Base-by-base conservation (phyloP, 148 eudicot genomes). In the Amaranthus cruentus region DNA sequence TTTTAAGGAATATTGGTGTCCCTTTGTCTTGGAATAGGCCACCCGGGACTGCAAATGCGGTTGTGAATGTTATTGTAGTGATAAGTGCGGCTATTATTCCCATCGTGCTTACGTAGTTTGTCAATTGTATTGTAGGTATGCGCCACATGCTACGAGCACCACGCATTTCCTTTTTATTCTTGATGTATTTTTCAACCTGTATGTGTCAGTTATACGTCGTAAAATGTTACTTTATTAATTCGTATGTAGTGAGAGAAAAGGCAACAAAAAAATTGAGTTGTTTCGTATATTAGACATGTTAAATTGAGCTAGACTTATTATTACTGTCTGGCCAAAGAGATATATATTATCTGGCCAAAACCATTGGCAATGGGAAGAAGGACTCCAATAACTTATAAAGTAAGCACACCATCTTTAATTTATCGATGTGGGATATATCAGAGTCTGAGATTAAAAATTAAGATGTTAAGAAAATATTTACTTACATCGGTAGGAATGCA, bases 31-130 rank as follows among this genome's bases (percentile, higher is more conserved):
- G 46, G 14, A 52, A 15, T 10, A 62, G 14, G 4, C 69, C 79
- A 12, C 79, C 79, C 0, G 69, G 54, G 47, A 66, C 42, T 0
- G 54, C 15, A 12, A 66, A 66, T 8, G 69, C 69, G 48, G 42
- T 14, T 0, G 42, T 66, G 54, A 48, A 66, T 0, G 69, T 48
- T 66, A 66, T 66, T n/a, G 69, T 66, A 3, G 74, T 73, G 18
- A 61, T 44, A 11, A 76, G 9, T 2, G 74, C 79, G 0, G 69
- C 79, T 60, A 73, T 14, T 3, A 50, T 56, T 15, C 55, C 59
- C 49, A 73, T 66, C 0, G 69, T 66, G 2, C 18, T 48, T 12
- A 48, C 42, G 9, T 66, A 66, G 9, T 66, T 42, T 48, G 12
- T 66, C 69, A 48, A 18, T 0, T 66, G 38, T 7, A 12, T 49